phyloP scores from a whole-genome alignment of 1,139 yeast genomes.

The Magnusiomyces magnusii region DNA sequence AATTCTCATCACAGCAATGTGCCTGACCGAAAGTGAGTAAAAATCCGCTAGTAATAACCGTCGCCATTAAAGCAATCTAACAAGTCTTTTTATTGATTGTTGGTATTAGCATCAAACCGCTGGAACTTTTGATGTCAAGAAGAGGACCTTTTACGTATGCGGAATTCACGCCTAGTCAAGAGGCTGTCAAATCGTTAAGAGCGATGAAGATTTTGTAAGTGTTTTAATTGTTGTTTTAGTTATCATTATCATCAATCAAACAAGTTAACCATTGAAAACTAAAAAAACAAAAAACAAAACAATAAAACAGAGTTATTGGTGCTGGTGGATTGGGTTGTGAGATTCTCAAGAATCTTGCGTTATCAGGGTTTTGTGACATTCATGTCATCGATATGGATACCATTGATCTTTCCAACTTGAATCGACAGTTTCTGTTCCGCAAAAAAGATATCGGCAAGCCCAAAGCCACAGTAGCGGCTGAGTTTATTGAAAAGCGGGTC shows the following conservation, averaged over 20 bases:
- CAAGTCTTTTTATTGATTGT: too few relatives aligned
- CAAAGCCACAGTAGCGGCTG: conserved; percentile 76
- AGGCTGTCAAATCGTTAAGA: conserved; percentile 27
- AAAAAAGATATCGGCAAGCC: conserved; percentile 65
- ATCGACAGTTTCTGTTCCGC: conserved; percentile 82
- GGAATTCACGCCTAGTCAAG: conserved; percentile 33
- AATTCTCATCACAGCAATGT: not conserved
- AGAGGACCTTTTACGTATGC: conserved; percentile 36
- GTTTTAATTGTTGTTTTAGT: not conserved
- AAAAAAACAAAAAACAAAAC: too few relatives aligned
- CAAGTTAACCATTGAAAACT: too few relatives aligned
- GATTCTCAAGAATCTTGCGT: conserved; percentile 72
- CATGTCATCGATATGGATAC: conserved; percentile 94
- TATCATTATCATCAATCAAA: not conserved
- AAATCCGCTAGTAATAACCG: too few relatives aligned
- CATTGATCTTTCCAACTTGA: conserved; percentile 80
- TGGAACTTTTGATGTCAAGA: conserved; percentile 28
- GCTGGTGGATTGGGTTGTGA: conserved; percentile 98
- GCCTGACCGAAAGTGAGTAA: not conserved
- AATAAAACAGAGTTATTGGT: conserved; percentile 46
- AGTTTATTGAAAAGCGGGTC: conserved; percentile 45
- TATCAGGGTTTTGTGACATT: conserved; percentile 65
- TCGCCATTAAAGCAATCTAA: too few relatives aligned
- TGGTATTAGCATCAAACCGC: conserved; percentile 16
- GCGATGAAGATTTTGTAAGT: conserved; percentile 33